Base-by-base conservation (phyloP, 768 basidiomycete genomes). In the Amanita subjunquillea region DNA sequence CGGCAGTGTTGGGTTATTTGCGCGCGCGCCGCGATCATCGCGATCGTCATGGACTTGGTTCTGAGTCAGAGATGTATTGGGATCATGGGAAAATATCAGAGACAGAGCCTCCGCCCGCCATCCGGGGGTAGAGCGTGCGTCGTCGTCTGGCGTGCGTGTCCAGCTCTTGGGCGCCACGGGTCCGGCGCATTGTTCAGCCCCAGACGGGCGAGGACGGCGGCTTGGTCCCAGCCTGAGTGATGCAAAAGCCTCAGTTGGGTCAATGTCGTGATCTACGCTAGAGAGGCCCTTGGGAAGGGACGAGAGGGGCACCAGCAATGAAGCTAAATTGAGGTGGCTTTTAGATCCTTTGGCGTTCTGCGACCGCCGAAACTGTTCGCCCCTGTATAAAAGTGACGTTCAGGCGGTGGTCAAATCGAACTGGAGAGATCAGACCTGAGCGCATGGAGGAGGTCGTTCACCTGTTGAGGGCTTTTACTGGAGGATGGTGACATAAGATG, bases 281-380 rank as follows among this genome's bases (percentile, higher is more conserved):
- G 72, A 69, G 55, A 76, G 67, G 54, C 68, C 66, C 50, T 66
- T 58, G 8, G 76, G 75, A 6, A 82, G 66, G 2, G 75, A 74
- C 10, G 76, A 76, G 30, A 69, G 62, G 54, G 29, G 12, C 32
- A 13, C 34, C 34, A 62, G 41, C 1, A 45, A 20, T 22, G 41
- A 46, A 20, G 23, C 13, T 27, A 62, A 53, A 9, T 64, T 62
- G 20, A 71, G 48, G 42, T 71, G 67, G 5, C 61, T 51, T 12
- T 64, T 63, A 30, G 72, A 70, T n/a, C 66, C 60, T 40, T 55
- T 72, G 5, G 76, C 56, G 60, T 88, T 88, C 54, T 79, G 82
- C 34, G 67, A 58, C 55, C 77, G 86, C 50, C 85, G 74, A 54
- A 82, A 86, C 40, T 87, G 81, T 62, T 89, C 86, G 8, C 83